These are phyloP conservation scores for Fusarium ambrosium DNA, from an alignment of 2,329 filamentous ascomycete species.

Conservation along the genomic window DNA sequence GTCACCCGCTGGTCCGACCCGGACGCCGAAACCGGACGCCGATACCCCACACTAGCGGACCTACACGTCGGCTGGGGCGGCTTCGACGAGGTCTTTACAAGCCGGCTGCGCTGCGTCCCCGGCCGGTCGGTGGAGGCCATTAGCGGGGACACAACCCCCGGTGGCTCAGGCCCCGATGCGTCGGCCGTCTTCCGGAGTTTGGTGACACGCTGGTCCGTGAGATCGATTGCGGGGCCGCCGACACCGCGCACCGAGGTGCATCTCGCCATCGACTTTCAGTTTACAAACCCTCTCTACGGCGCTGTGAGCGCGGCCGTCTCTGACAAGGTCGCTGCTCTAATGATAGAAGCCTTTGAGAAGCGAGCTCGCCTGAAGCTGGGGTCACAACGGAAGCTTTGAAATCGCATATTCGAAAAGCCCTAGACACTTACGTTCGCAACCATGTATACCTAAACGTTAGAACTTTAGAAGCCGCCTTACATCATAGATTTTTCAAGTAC, in stretches of 20 bases:
- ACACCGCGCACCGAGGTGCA: conserved; percentile 74
- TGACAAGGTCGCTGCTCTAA: conserved; percentile 84
- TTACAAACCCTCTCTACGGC: conserved; percentile 89
- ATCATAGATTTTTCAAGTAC: background rate
- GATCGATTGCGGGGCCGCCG: conserved; percentile 53
- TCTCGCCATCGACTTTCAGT: conserved; percentile 84
- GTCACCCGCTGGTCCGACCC: conserved; percentile 81
- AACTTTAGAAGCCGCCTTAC: background rate
- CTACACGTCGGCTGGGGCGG: conserved; percentile 88
- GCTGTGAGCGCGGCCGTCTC: conserved; percentile 85
- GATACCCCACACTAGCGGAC: conserved; percentile 81
- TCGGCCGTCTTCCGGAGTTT: conserved; percentile 75
- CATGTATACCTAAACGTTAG: background rate
- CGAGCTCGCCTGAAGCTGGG: conserved; percentile 70
- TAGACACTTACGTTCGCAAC: background rate
- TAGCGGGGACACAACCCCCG: conserved; percentile 67
- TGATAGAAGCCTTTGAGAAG: conserved; percentile 95
- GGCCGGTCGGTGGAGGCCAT: conserved; percentile 81
- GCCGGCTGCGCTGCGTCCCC: conserved; percentile 82
- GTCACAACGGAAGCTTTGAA: conserved; percentile 29
- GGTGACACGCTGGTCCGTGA: conserved; percentile 77
- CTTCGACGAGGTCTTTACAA: conserved; percentile 87
- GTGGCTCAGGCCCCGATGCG: conserved; percentile 56
- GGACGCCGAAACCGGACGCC: conserved; percentile 60
- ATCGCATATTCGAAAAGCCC: background rate